These are phyloP conservation scores for Amauroascus niger DNA, from an alignment of 2,329 filamentous ascomycete species.

Conservation along the genomic window DNA sequence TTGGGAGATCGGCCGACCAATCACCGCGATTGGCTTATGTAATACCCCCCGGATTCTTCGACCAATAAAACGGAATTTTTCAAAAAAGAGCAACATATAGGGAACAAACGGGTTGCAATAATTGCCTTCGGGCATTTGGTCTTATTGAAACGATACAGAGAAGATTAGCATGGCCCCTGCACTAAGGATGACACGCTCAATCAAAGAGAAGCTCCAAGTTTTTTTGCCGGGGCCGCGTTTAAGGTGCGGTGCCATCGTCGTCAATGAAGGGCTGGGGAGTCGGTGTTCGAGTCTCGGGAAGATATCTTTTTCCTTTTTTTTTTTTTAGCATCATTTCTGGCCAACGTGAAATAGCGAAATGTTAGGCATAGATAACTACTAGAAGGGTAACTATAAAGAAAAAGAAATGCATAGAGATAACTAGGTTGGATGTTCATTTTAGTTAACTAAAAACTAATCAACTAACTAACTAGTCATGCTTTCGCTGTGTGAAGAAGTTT, in stretches of 20 bases:
- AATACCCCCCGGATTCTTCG: neutral
- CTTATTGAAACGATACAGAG: constrained; percentile 60
- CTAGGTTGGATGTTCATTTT: no score
- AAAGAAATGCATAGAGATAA: no score
- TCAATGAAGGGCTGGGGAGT: neutral
- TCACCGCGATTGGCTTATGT: neutral
- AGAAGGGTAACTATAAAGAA: neutral
- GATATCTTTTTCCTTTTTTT: constrained; percentile 7
- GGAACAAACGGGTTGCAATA: neutral
- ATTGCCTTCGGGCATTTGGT: constrained; percentile 47
- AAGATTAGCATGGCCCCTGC: constrained; percentile 76
- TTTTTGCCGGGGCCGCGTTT: constrained; percentile 42
- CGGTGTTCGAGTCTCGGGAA: neutral
- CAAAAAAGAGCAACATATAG: neutral
- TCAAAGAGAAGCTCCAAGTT: constrained; percentile 66
- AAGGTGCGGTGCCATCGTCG: neutral
- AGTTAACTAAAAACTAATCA: no score
- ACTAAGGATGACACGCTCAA: constrained; percentile 92
- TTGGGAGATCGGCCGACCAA: no score
- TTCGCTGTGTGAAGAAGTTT: no score
- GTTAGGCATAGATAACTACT: neutral
- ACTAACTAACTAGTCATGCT: no score
- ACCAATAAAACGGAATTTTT: neutral
- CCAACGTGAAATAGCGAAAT: no score
- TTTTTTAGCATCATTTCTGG: neutral